phyloP scores from a whole-genome alignment of 2,329 filamentous ascomycete species.

The Exserohilum turcica region DNA sequence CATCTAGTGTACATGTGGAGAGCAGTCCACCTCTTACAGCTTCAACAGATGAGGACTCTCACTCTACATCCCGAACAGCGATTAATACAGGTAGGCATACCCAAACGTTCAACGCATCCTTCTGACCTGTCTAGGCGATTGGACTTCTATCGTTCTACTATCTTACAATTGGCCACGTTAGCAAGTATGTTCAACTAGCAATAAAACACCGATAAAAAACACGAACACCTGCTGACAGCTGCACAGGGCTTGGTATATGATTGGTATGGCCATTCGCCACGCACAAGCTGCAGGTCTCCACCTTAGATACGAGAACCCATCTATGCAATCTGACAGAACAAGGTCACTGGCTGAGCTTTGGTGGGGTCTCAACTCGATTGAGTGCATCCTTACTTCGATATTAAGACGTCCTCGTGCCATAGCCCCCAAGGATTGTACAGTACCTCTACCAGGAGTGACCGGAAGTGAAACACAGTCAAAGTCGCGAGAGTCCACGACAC shows the following conservation, averaged over 20 bases:
- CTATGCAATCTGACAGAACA: conserved; percentile 22
- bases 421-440: conserved; percentile 35
- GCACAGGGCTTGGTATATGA: conserved; percentile 44
- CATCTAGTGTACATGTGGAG: conserved; percentile 44
- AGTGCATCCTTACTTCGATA: conserved; percentile 41
- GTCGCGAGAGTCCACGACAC: conserved; percentile 7
- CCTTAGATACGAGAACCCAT: conserved; percentile 37
- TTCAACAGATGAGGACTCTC: conserved; percentile 28
- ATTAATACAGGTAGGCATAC: conserved; percentile 19
- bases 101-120: neutral
- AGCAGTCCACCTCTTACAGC: conserved; percentile 18
- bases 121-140: conserved; percentile 32
- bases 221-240: conserved; percentile 9
- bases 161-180: conserved; percentile 45
- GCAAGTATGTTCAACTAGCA: conserved; percentile 40
- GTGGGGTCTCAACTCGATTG: conserved; percentile 47
- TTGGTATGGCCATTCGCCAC: conserved; percentile 44
- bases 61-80: conserved; percentile 30
- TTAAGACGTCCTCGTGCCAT: conserved; percentile 45
- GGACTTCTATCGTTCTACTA: conserved; percentile 47
- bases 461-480: conserved; percentile 2
- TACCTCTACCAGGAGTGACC: conserved; percentile 18
- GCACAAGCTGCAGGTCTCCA: conserved; percentile 46
- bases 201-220: too few species aligned
- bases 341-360: conserved; percentile 43